Conservation (phyloP, 306 rosid species). For the Vigna angularis region DNA sequence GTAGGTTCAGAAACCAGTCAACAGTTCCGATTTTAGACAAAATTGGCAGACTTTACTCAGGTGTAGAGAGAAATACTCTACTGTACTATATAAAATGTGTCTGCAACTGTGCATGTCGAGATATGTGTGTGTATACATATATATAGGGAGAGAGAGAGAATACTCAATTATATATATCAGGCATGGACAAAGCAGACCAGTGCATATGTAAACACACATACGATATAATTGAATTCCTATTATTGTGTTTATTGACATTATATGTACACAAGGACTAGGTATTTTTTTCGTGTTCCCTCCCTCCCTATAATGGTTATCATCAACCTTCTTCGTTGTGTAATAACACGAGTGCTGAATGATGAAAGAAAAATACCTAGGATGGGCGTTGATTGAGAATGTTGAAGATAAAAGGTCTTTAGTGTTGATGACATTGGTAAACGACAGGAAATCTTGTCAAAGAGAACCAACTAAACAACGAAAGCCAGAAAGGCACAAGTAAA, state of each 20-base stretch:
- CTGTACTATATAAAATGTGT: too few relatives aligned
- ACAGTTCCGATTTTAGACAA: background rate
- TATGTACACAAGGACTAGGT: background rate
- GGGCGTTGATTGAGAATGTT: background rate
- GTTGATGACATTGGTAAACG: constrained; percentile 9
- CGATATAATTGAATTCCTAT: background rate
- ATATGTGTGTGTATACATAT: too few relatives aligned
- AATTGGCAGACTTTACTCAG: background rate
- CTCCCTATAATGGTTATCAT: background rate
- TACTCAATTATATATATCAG: too few relatives aligned
- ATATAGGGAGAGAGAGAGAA: too few relatives aligned
- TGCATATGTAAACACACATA: too few relatives aligned
- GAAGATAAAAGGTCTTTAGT: background rate
- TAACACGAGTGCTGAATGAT: background rate
- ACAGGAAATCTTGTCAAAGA: background rate
- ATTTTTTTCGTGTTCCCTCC: background rate
- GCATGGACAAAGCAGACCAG: too few relatives aligned
- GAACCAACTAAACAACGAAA: background rate
- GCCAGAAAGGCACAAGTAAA: background rate
- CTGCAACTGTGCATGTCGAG: too few relatives aligned
- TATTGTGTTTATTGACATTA: background rate
- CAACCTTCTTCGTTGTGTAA: background rate
- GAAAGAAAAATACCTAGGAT: background rate
- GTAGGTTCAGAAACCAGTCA: constrained; percentile 5
- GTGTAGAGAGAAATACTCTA: background rate